A percentile compares a stretch with the other conserved stretches of the same genome.
phyloP scores from a whole-genome alignment of 345 rosid genomes.

The Lepidium aucheri region DNA sequence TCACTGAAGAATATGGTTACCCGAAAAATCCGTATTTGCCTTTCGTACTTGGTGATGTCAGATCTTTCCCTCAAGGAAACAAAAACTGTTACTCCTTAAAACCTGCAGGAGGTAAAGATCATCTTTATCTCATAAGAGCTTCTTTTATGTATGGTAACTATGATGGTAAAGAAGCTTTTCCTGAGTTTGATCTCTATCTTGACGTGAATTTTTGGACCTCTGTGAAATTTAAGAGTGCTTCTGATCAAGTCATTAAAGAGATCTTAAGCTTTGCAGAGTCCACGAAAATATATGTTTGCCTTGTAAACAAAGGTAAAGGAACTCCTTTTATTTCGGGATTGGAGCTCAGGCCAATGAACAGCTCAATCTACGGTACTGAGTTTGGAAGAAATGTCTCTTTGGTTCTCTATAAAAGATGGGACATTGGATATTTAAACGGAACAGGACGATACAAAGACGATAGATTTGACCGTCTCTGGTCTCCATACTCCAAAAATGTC shows the following conservation, averaged over 20 bases:
- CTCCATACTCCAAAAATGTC: conserved; percentile 3
- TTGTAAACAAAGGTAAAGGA: conserved; percentile 38
- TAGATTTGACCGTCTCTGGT: conserved; percentile 40
- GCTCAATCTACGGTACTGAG: conserved; percentile 15
- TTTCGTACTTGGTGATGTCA: conserved; percentile 5
- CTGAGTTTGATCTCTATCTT: conserved; percentile 38
- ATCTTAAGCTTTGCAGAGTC: conserved; percentile 28
- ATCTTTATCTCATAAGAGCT: conserved; percentile 33
- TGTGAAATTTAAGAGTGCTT: conserved; percentile 25
- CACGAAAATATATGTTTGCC: conserved; percentile 33
- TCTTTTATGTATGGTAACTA: conserved; percentile 42
- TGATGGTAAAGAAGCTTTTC: conserved; percentile 24
- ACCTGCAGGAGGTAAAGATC: not conserved
- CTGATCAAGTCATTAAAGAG: conserved; percentile 8
- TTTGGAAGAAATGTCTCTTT: conserved; percentile 20
- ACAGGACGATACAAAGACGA: conserved; percentile 30
- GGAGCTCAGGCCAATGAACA: conserved; percentile 35
- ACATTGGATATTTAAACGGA: conserved; percentile 6
- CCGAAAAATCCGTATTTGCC: too few species aligned
- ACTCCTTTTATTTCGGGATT: conserved; percentile 45
- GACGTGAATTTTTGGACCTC: conserved; percentile 36
- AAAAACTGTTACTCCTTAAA: conserved; percentile 37
- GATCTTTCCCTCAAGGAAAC: conserved; percentile 36
- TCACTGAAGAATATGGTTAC: conserved; percentile 22
- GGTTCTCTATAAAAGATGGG: conserved; percentile 14